These are phyloP conservation scores for Colletotrichum tabaci DNA, from an alignment of 2,329 filamentous ascomycete species.

Conservation along the genomic window DNA sequence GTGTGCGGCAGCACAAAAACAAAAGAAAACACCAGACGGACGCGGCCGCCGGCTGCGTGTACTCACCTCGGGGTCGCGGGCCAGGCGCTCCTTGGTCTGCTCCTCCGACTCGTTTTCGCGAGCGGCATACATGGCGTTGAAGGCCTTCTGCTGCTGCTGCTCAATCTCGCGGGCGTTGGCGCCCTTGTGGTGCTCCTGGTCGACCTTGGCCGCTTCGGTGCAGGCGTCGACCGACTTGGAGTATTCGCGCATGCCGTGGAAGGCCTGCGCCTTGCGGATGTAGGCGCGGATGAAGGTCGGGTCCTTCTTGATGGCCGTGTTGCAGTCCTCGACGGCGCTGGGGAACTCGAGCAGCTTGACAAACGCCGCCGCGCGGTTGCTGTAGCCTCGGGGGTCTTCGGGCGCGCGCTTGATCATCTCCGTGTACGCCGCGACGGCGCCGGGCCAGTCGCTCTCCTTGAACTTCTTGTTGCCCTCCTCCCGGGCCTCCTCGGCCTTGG, in stretches of 20 bases:
- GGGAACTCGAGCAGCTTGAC: conserved; percentile 98
- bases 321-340: conserved; percentile 91
- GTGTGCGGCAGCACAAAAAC: neutral
- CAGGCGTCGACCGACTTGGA: conserved; percentile 94
- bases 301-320: conserved; percentile 91
- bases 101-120: conserved; percentile 97
- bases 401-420: conserved; percentile 98
- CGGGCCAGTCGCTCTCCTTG: conserved; percentile 96
- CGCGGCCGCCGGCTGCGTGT: neutral
- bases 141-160: conserved; percentile 92
- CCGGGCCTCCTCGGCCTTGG: conserved; percentile 94
- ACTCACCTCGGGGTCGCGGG: conserved; percentile 90
- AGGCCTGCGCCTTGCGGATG: conserved; percentile 94
- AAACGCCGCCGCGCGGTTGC: conserved; percentile 96
- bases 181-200: conserved; percentile 76
- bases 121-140: conserved; percentile 89
- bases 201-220: conserved; percentile 83
- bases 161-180: conserved; percentile 94
- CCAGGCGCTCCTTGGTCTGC: conserved; percentile 91
- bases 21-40: neutral
- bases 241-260: conserved; percentile 98
- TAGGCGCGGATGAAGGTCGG: conserved; percentile 95
- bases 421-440: conserved; percentile 90
- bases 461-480: conserved; percentile 97
- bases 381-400: conserved; percentile 93